Evolutionary conservation across 2,329 filamentous ascomycete genomes (phyloP).

Genomic region (Cladosporium sphaerospermum): DNA sequence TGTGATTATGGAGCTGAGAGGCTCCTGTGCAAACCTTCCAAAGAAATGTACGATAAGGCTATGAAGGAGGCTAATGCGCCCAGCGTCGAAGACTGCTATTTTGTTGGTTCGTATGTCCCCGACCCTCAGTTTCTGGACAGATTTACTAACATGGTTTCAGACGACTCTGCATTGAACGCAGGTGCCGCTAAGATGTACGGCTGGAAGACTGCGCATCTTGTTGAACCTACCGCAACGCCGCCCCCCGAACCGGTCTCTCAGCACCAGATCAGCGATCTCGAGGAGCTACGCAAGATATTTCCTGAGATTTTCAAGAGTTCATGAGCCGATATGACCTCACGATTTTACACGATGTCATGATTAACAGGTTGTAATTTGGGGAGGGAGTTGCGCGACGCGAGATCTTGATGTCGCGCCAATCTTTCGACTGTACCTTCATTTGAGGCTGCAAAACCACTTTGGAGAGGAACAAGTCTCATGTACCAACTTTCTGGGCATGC

Average conservation of each 20-base stretch:
- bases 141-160: constrained; percentile 37
- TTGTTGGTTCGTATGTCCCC: constrained; percentile 65
- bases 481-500: too few relatives aligned
- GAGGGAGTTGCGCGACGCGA: too few relatives aligned
- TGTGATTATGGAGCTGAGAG: constrained; percentile 75
- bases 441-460: too few relatives aligned
- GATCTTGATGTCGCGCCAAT: too few relatives aligned
- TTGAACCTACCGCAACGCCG: constrained; percentile 66
- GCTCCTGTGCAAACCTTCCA: constrained; percentile 80
- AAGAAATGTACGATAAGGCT: constrained; percentile 78
- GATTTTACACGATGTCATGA: too few relatives aligned
- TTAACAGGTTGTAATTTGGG: too few relatives aligned
- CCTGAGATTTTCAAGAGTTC: constrained; percentile 74
- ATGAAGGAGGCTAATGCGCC: constrained; percentile 75
- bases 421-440: too few relatives aligned
- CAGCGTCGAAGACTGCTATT: constrained; percentile 70
- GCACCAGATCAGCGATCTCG: constrained; percentile 67
- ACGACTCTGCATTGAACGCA: constrained; percentile 84
- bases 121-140: not conserved
- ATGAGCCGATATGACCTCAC: constrained; percentile 9
- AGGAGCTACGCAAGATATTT: constrained; percentile 69
- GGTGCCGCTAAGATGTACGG: constrained; percentile 68
- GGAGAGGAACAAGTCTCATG: too few relatives aligned
- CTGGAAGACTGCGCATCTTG: constrained; percentile 79
- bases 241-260: constrained; percentile 56